phyloP scores from a whole-genome alignment of 345 rosid species.

The Tarenaya hassleriana region DNA sequence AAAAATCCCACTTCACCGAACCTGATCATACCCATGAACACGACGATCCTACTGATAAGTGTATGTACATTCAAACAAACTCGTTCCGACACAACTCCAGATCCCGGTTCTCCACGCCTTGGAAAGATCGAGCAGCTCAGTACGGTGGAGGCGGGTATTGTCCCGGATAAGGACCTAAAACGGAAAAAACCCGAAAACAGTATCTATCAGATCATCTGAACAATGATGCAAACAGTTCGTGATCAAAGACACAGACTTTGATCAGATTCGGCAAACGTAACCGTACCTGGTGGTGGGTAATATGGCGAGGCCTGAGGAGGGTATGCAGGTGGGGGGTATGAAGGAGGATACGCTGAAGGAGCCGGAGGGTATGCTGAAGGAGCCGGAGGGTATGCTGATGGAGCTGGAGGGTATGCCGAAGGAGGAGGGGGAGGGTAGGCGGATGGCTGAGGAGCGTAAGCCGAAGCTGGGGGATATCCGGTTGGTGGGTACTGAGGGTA shows the following conservation, averaged over 20 bases:
- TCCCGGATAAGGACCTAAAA: slow-evolving; percentile 54
- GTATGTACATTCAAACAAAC: too few species aligned
- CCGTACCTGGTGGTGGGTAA: slow-evolving; percentile 54
- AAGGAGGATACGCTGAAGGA: slow-evolving; percentile 30
- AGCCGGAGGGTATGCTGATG: slow-evolving; percentile 31
- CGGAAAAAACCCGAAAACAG: neutral
- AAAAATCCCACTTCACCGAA: too few species aligned
- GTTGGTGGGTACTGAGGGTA: slow-evolving; percentile 36
- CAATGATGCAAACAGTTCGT: neutral
- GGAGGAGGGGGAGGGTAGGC: slow-evolving; percentile 33
- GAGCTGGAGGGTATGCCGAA: slow-evolving; percentile 31
- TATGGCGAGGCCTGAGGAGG: slow-evolving; percentile 40
- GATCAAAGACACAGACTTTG: neutral
- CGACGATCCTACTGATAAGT: too few species aligned
- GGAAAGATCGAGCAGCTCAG: slow-evolving; percentile 19
- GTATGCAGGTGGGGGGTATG: slow-evolving; percentile 41
- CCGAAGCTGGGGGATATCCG: slow-evolving; percentile 31
- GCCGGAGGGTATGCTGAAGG: slow-evolving; percentile 34
- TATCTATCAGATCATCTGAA: neutral
- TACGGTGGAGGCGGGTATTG: slow-evolving; percentile 54
- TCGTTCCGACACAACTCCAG: too few species aligned
- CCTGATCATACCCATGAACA: too few species aligned
- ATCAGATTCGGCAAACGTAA: slow-evolving; percentile 18
- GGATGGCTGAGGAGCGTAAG: slow-evolving; percentile 38
- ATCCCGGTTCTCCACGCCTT: too few species aligned